Percentiles rank a stretch among this genome's conserved stretches.
These are phyloP conservation scores for Phytophthora fragariae DNA, from an alignment of 352 stramenopile genomes.

Conservation along the genomic window DNA sequence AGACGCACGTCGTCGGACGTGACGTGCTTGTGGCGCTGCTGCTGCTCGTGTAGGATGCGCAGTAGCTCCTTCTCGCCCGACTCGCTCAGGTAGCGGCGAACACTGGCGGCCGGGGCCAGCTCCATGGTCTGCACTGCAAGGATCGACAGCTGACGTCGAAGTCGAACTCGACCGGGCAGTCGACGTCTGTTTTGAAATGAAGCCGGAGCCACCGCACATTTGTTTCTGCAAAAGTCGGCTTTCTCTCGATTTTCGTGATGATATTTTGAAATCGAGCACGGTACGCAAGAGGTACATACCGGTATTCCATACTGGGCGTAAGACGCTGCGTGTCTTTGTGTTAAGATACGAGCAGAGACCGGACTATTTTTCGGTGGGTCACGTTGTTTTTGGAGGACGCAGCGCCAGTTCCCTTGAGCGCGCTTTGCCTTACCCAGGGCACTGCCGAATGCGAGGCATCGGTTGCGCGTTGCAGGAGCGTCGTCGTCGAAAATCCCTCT, in stretches of 20 bases:
- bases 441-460: too few relatives aligned
- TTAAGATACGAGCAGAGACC: neutral
- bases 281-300: too few relatives aligned
- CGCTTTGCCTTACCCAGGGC: neutral
- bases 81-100: conserved; percentile 39
- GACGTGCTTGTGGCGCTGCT: conserved; percentile 47
- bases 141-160: neutral
- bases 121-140: neutral
- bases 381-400: neutral
- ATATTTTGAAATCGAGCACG: too few relatives aligned
- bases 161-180: neutral
- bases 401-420: neutral
- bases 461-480: neutral
- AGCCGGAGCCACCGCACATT: neutral
- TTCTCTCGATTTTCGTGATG: neutral
- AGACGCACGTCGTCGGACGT: conserved; percentile 62
- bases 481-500: neutral
- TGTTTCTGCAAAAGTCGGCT: conserved; percentile 2
- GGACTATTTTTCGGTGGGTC: neutral
- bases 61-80: conserved; percentile 51
- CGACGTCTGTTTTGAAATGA: neutral
- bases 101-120: neutral
- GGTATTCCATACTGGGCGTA: neutral
- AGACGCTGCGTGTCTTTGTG: neutral
- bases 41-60: conserved; percentile 48